Percentiles rank a stretch among this genome's conserved stretches.
These are phyloP conservation scores for Paramecium sexaurelia DNA, from an alignment of 73 alveolate genomes.

Conservation along the genomic window DNA sequence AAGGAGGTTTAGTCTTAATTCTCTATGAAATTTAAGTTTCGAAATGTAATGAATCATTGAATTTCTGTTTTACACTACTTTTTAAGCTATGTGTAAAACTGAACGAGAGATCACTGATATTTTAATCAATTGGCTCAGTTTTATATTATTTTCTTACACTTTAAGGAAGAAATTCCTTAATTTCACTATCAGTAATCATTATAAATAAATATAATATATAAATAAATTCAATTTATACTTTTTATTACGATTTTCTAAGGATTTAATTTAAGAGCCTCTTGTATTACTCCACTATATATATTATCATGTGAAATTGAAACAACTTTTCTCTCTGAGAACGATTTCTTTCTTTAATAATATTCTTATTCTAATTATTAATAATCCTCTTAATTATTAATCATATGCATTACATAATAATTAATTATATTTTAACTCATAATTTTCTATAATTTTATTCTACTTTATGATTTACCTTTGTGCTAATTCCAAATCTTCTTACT, in stretches of 20 bases:
- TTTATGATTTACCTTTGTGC: background rate
- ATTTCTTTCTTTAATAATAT: background rate
- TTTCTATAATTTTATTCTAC: background rate
- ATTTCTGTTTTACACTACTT: background rate
- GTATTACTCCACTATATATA: background rate
- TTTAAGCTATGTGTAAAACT: constrained; percentile 2
- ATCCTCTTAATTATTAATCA: background rate
- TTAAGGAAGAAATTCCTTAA: background rate
- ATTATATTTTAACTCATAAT: constrained; percentile 5
- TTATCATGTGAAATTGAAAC: background rate
- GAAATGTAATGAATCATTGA: background rate
- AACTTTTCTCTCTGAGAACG: background rate
- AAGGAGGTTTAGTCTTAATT: background rate
- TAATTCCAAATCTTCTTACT: background rate
- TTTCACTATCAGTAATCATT: constrained; percentile 35
- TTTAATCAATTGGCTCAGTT: background rate
- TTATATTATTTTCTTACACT: background rate
- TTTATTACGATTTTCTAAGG: background rate
- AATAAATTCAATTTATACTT: background rate
- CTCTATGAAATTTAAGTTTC: background rate
- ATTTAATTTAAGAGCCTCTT: background rate
- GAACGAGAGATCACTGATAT: background rate
- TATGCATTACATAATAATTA: constrained; percentile 4
- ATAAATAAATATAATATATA: background rate
- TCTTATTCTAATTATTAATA: background rate